Base-by-base conservation (phyloP, 768 basidiomycete genomes). In the Mycena albidolilacea region DNA sequence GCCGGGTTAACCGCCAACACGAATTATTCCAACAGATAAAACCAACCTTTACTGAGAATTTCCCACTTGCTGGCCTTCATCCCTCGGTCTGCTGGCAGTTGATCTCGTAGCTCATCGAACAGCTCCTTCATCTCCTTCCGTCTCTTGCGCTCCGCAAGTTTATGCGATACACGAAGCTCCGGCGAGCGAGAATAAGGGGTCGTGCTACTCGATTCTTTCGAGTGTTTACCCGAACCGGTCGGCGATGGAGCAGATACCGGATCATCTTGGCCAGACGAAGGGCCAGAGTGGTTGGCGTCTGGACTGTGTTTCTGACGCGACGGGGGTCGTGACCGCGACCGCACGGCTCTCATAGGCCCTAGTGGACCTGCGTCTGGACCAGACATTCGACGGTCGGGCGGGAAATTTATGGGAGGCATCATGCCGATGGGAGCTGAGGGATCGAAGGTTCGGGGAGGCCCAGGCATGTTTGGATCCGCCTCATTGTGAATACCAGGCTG, bases 61-160 rank as follows among this genome's bases (percentile, higher is more conserved):
- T 99, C 98, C 98, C 97, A 99, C 84, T 99, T 99, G 84, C 95
- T 97, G 21, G 96, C 94, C 80, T 99, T 99, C 92, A 97, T 95
- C 54, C 93, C 96, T 64, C 94, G 90, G 84, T 96, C 96, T 64
- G 93, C 93, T 1, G 98, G 98, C 35, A 99, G 85, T 78, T 95
- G 91, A 81, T 98, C 97, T 70, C 96, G 89, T 74, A 99, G 84
- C 81, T 99, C 98, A 77, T 99, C 98, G 79, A 99, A 99, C 55
- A 99, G 82, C 71, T 98, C 97, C 81, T 98, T 98, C 98, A 99
- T 99, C 84, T 99, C 98, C 83, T 97, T 98, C 82, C 98, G 88
- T 77, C 98, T 85, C 83, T 99, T 98, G 72, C 98, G 87, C 84
- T 99, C 98, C 3, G 98, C 98, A 39, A 99, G 90, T 80, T 99